These are phyloP conservation scores for Lepraria neglecta DNA, from an alignment of 495 filamentous ascomycete genomes.

Conservation along the genomic window DNA sequence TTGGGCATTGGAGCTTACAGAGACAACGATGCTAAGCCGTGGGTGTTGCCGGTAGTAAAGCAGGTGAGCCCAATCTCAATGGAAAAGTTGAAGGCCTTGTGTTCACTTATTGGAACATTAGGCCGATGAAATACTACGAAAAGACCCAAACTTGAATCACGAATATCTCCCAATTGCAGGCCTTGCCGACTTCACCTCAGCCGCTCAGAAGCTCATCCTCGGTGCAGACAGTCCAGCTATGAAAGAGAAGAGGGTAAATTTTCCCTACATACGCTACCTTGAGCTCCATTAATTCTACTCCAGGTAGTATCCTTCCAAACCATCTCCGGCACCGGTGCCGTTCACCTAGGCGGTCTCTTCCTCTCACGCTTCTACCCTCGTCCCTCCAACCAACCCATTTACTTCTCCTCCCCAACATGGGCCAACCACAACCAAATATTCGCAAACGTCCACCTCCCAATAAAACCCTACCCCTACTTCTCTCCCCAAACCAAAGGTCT, in stretches of 20 bases:
- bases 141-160: slow-evolving; percentile 87
- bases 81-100: too few relatives aligned
- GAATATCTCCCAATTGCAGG: slow-evolving; percentile 98
- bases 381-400: slow-evolving; percentile 56
- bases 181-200: slow-evolving; percentile 71
- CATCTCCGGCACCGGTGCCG: slow-evolving; percentile 55
- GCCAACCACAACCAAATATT: slow-evolving; percentile 99
- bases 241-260: slow-evolving; percentile 66
- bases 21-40: slow-evolving; percentile 94
- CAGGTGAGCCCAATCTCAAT: slow-evolving; percentile 52
- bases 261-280: background rate
- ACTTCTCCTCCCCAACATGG: slow-evolving; percentile 94
- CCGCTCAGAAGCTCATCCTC: slow-evolving; percentile 84
- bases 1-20: slow-evolving; percentile 94
- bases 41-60: slow-evolving; percentile 93
- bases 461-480: slow-evolving; percentile 91
- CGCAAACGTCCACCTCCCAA: slow-evolving; percentile 73
- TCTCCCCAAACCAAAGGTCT: slow-evolving; percentile 76
- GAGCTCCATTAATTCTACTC: background rate
- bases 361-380: slow-evolving; percentile 49
- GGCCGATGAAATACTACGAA: slow-evolving; percentile 83
- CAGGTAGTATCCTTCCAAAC: slow-evolving; percentile 52
- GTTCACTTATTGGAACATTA: slow-evolving; percentile 30
- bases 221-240: slow-evolving; percentile 75
- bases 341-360: slow-evolving; percentile 52